Conservation (phyloP, 2,329 filamentous ascomycete genomes). For the Pseudogymnoascus sp. region DNA sequence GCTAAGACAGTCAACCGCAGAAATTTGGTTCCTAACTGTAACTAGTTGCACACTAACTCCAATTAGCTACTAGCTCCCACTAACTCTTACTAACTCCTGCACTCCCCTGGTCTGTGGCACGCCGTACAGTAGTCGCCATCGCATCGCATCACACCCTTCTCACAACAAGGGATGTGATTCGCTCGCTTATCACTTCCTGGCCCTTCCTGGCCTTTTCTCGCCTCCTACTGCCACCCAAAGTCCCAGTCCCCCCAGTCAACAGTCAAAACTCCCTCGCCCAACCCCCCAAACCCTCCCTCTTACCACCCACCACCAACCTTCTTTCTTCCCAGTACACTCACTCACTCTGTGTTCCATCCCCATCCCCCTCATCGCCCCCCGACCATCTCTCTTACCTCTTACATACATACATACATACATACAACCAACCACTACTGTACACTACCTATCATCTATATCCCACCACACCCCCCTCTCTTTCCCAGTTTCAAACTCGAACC, state of each 20-base stretch:
- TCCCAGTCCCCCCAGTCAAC: background rate
- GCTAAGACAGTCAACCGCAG: background rate
- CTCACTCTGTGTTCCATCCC: background rate
- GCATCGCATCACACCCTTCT: background rate
- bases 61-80: background rate
- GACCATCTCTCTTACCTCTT: background rate
- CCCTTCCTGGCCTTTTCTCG: background rate
- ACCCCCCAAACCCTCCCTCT: background rate
- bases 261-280: background rate
- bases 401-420: slow-evolving; percentile 3
- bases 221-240: background rate
- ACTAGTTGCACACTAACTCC: background rate
- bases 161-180: background rate
- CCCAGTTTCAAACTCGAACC: slow-evolving; percentile 2
- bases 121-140: slow-evolving; percentile 3
- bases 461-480: slow-evolving; percentile 13
- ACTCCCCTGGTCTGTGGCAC: slow-evolving; percentile 1
- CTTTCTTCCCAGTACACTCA: background rate
- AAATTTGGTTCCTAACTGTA: background rate
- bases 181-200: background rate
- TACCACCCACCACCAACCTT: background rate
- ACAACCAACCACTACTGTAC: background rate
- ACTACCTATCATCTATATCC: slow-evolving; percentile 15
- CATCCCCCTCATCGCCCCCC: background rate
- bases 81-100: background rate